These are phyloP conservation scores for Phialocephala subalpina DNA, from an alignment of 2,329 filamentous ascomycete species.

Conservation along the genomic window DNA sequence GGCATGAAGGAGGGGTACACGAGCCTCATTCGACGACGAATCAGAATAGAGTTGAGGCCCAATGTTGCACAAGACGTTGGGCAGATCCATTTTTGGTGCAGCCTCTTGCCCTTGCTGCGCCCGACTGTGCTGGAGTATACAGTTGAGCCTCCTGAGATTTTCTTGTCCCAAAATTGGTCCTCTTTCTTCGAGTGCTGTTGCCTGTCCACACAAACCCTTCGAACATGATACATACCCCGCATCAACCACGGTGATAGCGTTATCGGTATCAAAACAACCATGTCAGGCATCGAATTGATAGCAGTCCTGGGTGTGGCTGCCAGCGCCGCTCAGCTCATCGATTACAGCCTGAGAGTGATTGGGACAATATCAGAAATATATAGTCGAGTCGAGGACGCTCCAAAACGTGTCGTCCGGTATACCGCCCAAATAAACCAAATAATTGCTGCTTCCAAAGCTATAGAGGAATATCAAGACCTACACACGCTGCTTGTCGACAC, in stretches of 20 bases:
- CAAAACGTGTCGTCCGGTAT: background rate
- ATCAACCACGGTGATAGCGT: background rate
- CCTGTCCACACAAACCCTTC: background rate
- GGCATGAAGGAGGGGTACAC: background rate
- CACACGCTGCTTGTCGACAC: background rate
- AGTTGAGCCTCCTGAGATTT: background rate
- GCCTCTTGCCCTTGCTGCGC: background rate
- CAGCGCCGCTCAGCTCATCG: constrained; percentile 12
- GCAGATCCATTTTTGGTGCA: background rate
- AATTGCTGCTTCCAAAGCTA: constrained; percentile 1
- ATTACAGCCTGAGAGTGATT: constrained; percentile 13
- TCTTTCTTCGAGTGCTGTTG: background rate
- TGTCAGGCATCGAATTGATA: constrained; percentile 13
- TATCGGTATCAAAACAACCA: background rate
- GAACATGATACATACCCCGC: background rate
- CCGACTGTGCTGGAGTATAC: background rate
- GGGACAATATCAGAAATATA: constrained; percentile 14
- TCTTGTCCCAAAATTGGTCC: background rate
- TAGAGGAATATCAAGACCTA: constrained; percentile 7
- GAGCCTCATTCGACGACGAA: background rate
- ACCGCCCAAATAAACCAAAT: constrained; percentile 17
- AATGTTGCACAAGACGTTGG: background rate
- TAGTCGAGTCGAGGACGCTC: constrained; percentile 10
- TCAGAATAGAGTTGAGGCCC: background rate
- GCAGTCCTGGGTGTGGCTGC: constrained; percentile 8